phyloP scores from a whole-genome alignment of 306 rosid genomes.

The Quercus rubra region DNA sequence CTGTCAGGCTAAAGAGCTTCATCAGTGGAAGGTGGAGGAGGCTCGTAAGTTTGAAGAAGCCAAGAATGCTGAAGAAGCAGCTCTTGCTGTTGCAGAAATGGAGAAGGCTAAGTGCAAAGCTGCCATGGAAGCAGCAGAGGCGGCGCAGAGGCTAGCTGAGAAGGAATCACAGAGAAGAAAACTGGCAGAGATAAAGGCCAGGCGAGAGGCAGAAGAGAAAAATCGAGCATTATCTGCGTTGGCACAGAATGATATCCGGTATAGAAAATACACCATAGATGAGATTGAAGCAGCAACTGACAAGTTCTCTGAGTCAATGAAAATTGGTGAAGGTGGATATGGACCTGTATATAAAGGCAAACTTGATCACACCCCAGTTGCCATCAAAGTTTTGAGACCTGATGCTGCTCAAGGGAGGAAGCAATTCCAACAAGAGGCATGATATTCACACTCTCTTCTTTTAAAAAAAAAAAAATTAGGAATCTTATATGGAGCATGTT shows the following conservation, averaged over 20 bases:
- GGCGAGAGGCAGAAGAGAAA: slow-evolving; percentile 73
- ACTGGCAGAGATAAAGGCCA: slow-evolving; percentile 71
- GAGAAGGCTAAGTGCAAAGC: slow-evolving; percentile 88
- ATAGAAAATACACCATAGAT: slow-evolving; percentile 69
- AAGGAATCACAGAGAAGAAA: slow-evolving; percentile 69
- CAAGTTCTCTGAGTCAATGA: slow-evolving; percentile 41
- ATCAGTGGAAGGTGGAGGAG: slow-evolving; percentile 75
- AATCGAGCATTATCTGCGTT: slow-evolving; percentile 49
- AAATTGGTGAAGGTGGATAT: slow-evolving; percentile 97
- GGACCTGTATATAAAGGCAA: slow-evolving; percentile 88
- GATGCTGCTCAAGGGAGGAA: slow-evolving; percentile 87
- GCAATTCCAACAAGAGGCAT: slow-evolving; percentile 93
- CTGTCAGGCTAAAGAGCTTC: slow-evolving; percentile 72
- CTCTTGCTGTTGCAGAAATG: slow-evolving; percentile 77
- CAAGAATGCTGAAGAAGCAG: slow-evolving; percentile 77
- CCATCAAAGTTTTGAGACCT: slow-evolving; percentile 85
- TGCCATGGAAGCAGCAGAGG: slow-evolving; percentile 81
- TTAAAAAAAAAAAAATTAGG: background rate
- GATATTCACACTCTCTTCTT: background rate
- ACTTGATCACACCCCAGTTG: slow-evolving; percentile 90
- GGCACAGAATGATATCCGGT: slow-evolving; percentile 53
- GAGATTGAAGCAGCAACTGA: slow-evolving; percentile 81
- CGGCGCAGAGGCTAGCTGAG: slow-evolving; percentile 73
- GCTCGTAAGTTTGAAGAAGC: slow-evolving; percentile 57
- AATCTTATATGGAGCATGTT: background rate